phyloP scores from a whole-genome alignment of 1,284 basidiomycete genomes.

The Rhodofomes roseus region DNA sequence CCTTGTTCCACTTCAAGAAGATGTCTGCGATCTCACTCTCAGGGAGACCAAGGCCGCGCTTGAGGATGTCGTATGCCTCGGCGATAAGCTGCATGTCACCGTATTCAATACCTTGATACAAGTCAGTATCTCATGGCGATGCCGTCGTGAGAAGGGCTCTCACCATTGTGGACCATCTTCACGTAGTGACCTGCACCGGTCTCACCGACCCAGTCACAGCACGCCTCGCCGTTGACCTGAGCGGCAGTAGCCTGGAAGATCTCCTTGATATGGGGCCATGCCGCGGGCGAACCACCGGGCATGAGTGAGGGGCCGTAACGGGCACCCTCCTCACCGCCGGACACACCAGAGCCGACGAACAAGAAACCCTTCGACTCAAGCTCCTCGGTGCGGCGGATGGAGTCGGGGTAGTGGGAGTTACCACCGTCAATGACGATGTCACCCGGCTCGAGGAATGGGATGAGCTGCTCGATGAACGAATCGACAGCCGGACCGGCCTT shows the following conservation, averaged over 20 bases:
- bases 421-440: conserved; percentile 99
- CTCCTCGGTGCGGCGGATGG: conserved; percentile 91
- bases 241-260: conserved; percentile 99
- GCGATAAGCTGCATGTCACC: conserved; percentile 99
- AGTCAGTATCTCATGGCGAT: conserved; percentile 12
- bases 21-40: conserved; percentile 89
- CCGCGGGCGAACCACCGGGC: conserved; percentile 94
- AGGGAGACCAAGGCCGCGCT: conserved; percentile 85
- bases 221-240: conserved; percentile 93
- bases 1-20: conserved; percentile 94
- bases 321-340: conserved; percentile 99
- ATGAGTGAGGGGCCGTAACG: conserved; percentile 97
- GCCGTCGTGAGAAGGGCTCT: conserved; percentile 25
- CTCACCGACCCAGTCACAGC: conserved; percentile 99
- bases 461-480: conserved; percentile 71
- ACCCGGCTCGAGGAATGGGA: conserved; percentile 68
- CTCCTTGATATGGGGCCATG: conserved; percentile 96
- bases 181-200: conserved; percentile 94
- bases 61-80: conserved; percentile 98
- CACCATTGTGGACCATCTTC: conserved; percentile 99
- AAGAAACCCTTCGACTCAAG: conserved; percentile 93
- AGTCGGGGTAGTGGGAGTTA: conserved; percentile 99
- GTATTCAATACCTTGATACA: conserved; percentile 85
- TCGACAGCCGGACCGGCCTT: conserved; percentile 83
- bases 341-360: conserved; percentile 98